A percentile compares a stretch with the other conserved stretches of the same genome.
Evolutionary conservation across 768 basidiomycete species (phyloP).

Genomic region (Mycena albidolilacea): DNA sequence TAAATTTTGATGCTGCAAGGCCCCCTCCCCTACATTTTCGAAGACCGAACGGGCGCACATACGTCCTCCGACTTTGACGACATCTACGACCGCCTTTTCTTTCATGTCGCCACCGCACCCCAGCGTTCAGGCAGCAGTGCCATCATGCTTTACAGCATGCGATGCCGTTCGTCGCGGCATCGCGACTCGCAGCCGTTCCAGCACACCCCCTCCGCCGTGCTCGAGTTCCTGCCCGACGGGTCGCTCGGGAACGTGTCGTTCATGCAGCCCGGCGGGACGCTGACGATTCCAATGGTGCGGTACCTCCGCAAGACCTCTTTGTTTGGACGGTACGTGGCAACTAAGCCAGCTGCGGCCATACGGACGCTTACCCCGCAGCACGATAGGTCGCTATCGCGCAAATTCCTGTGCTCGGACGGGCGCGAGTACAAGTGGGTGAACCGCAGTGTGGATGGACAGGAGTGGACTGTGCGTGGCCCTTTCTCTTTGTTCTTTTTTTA

Average conservation of each 20-base stretch:
- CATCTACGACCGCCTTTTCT: slow-evolving; percentile 82
- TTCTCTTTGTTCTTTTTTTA: slow-evolving; percentile 19
- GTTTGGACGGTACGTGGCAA: slow-evolving; percentile 72
- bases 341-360: slow-evolving; percentile 19
- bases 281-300: slow-evolving; percentile 71
- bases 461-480: slow-evolving; percentile 77
- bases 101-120: slow-evolving; percentile 70
- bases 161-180: slow-evolving; percentile 72
- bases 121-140: slow-evolving; percentile 50
- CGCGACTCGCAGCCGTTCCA: slow-evolving; percentile 68
- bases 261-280: slow-evolving; percentile 53
- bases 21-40: slow-evolving; percentile 69
- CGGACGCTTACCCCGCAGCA: slow-evolving; percentile 22
- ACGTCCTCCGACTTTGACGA: slow-evolving; percentile 80
- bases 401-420: slow-evolving; percentile 79
- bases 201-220: slow-evolving; percentile 67
- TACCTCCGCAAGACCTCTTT: slow-evolving; percentile 76
- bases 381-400: slow-evolving; percentile 74
- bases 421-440: slow-evolving; percentile 80
- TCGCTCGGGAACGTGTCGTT: slow-evolving; percentile 75
- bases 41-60: slow-evolving; percentile 75
- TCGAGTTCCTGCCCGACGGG: slow-evolving; percentile 73
- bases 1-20: slow-evolving; percentile 34
- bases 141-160: slow-evolving; percentile 77
- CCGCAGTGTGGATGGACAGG: slow-evolving; percentile 68